Evolutionary conservation across 2,329 filamentous ascomycete species (phyloP).

Genomic region (Ophiostoma pallidulum): DNA sequence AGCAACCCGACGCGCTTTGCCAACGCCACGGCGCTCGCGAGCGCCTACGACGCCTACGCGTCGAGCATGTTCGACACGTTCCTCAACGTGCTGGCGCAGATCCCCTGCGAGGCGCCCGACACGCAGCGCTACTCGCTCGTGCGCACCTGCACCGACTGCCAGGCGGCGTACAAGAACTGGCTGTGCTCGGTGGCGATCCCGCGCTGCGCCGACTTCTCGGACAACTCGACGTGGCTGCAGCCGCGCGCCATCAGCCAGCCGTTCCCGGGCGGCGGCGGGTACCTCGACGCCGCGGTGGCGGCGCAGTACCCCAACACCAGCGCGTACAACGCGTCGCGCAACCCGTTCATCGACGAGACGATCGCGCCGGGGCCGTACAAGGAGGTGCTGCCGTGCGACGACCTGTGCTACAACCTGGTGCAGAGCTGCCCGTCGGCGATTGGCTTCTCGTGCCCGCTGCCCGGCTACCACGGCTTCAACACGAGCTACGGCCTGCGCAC

Average conservation of each 20-base stretch:
- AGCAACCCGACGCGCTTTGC: conserved; percentile 58
- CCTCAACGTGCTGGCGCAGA: conserved; percentile 68
- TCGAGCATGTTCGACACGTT: conserved; percentile 64
- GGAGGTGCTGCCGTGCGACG: conserved; percentile 79
- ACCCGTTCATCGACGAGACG: conserved; percentile 57
- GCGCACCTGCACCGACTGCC: conserved; percentile 66
- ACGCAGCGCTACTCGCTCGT: conserved; percentile 75
- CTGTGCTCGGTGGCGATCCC: conserved; percentile 90
- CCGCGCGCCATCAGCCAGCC: conserved; percentile 61
- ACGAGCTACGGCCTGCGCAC: conserved; percentile 35
- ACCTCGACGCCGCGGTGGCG: conserved; percentile 31
- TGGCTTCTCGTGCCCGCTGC: conserved; percentile 63
- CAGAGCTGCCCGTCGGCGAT: conserved; percentile 72
- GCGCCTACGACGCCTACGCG: conserved; percentile 72
- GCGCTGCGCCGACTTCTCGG: conserved; percentile 72
- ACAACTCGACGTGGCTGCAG: conserved; percentile 45
- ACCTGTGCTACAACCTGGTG: conserved; percentile 79
- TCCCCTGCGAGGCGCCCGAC: conserved; percentile 69
- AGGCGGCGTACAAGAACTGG: conserved; percentile 80
- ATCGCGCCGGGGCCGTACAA: conserved; percentile 85
- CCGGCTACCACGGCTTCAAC: conserved; percentile 31
- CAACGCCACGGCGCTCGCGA: conserved; percentile 51
- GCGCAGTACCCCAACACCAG: conserved; percentile 21
- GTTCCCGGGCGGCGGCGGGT: conserved; percentile 59
- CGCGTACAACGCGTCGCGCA: conserved; percentile 53